Percentiles rank a stretch among this genome's conserved stretches.
Conservation (phyloP, 2,329 filamentous ascomycete genomes). For the Cladosporium sp. region DNA sequence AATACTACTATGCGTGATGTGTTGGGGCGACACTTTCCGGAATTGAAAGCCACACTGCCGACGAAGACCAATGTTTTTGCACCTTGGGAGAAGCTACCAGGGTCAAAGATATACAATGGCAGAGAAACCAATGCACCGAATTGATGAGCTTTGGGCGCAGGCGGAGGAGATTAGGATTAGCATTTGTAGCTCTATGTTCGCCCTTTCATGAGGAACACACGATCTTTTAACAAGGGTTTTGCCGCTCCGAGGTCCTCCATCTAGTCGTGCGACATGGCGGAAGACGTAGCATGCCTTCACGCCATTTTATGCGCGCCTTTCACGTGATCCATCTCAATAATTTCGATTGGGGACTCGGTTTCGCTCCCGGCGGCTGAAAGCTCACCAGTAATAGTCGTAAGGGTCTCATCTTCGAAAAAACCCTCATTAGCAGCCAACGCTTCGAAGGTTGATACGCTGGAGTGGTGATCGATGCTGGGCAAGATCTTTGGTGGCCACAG, state of each 20-base stretch:
- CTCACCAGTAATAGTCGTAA: background rate
- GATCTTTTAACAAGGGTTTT: no score
- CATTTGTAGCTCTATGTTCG: no score
- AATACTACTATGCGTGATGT: conserved; percentile 39
- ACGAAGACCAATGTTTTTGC: conserved; percentile 32
- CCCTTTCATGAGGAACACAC: no score
- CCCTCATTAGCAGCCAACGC: conserved; percentile 2
- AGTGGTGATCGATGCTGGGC: background rate
- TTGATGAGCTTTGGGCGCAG: background rate
- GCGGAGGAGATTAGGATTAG: no score
- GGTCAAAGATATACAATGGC: conserved; percentile 15
- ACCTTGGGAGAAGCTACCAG: conserved; percentile 25
- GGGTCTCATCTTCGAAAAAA: conserved; percentile 2
- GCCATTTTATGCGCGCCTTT: no score
- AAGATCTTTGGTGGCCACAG: background rate
- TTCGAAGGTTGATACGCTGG: background rate
- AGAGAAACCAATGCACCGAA: conserved; percentile 24
- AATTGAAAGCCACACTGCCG: conserved; percentile 29
- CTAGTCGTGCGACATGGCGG: no score
- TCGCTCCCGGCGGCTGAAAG: no score
- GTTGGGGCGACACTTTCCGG: conserved; percentile 39
- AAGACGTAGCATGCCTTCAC: no score
- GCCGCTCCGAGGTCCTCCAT: no score
- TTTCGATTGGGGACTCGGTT: no score
- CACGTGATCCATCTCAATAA: no score